These are phyloP conservation scores for Neospermospora avenae DNA, from an alignment of 2,329 filamentous ascomycete species.

Conservation along the genomic window DNA sequence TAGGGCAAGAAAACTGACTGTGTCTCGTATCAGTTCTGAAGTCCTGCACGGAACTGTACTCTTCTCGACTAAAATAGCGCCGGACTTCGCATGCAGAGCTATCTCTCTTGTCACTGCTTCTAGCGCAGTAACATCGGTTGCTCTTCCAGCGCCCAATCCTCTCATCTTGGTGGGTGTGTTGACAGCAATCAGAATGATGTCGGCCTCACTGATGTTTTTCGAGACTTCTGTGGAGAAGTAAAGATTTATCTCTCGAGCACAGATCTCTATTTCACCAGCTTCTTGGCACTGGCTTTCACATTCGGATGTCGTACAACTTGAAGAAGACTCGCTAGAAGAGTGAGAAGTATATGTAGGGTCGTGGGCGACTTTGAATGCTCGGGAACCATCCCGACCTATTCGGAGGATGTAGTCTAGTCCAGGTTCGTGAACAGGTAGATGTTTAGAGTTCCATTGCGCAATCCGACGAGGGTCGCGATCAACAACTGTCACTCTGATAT, in stretches of 20 bases:
- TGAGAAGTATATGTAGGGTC: slow-evolving; percentile 37
- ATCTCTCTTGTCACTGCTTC: slow-evolving; percentile 68
- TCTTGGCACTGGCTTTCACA: slow-evolving; percentile 32
- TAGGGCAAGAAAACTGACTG: slow-evolving; percentile 45
- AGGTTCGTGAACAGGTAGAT: slow-evolving; percentile 74
- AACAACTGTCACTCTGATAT: slow-evolving; percentile 70
- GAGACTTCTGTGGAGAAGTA: slow-evolving; percentile 69
- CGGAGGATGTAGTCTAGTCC: slow-evolving; percentile 66
- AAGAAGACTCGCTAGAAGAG: slow-evolving; percentile 39
- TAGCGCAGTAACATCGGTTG: slow-evolving; percentile 69
- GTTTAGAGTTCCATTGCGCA: slow-evolving; percentile 67
- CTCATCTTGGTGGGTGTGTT: slow-evolving; percentile 75
- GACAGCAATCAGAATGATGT: slow-evolving; percentile 72
- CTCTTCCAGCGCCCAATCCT: slow-evolving; percentile 66
- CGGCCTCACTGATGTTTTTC: slow-evolving; percentile 60
- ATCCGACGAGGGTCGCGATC: slow-evolving; percentile 66
- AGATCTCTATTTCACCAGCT: slow-evolving; percentile 35
- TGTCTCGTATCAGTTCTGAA: slow-evolving; percentile 65
- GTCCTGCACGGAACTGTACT: slow-evolving; percentile 76
- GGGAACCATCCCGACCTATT: slow-evolving; percentile 56
- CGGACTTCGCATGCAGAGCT: slow-evolving; percentile 60
- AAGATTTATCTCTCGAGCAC: slow-evolving; percentile 59
- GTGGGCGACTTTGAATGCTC: not conserved
- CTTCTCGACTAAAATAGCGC: slow-evolving; percentile 77
- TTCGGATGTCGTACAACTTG: slow-evolving; percentile 34